Conservation (phyloP, 305 asterid genomes). For the Rubia tinctorum region DNA sequence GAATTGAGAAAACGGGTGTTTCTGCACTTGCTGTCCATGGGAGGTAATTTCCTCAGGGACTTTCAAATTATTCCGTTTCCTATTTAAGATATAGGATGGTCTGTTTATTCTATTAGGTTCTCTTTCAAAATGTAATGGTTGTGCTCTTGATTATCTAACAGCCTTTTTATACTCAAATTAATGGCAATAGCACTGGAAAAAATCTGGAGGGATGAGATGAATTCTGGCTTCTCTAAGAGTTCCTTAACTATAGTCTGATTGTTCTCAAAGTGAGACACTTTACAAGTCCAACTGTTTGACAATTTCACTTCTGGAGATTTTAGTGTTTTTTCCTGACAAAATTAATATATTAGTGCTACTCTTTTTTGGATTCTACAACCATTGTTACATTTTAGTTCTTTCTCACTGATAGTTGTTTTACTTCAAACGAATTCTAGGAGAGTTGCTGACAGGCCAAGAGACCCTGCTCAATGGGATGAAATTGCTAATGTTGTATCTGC, state of each 20-base stretch:
- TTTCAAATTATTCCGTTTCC: background rate
- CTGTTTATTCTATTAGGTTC: background rate
- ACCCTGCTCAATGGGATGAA: slow-evolving; percentile 90
- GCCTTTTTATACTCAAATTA: background rate
- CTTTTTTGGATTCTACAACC: background rate
- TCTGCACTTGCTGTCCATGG: slow-evolving; percentile 97
- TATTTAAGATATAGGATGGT: background rate
- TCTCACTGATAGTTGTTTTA: background rate
- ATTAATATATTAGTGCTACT: no score
- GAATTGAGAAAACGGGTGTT: slow-evolving; percentile 86
- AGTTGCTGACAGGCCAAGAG: slow-evolving; percentile 94
- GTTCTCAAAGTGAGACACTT: background rate
- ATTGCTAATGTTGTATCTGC: slow-evolving; percentile 86
- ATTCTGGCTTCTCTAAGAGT: background rate
- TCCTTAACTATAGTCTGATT: background rate
- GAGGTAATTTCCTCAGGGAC: slow-evolving; percentile 43
- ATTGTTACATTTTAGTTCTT: background rate
- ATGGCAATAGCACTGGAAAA: background rate
- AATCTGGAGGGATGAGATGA: background rate
- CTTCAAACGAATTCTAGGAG: slow-evolving; percentile 38
- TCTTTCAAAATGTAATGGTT: background rate
- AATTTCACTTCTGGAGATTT: background rate
- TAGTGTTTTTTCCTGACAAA: background rate
- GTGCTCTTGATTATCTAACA: background rate
- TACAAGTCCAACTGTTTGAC: background rate